A percentile compares a stretch with the other conserved stretches of the same genome.
Conservation (phyloP, 2,329 filamentous ascomycete genomes). For the Aspergillus sclerotialis region DNA sequence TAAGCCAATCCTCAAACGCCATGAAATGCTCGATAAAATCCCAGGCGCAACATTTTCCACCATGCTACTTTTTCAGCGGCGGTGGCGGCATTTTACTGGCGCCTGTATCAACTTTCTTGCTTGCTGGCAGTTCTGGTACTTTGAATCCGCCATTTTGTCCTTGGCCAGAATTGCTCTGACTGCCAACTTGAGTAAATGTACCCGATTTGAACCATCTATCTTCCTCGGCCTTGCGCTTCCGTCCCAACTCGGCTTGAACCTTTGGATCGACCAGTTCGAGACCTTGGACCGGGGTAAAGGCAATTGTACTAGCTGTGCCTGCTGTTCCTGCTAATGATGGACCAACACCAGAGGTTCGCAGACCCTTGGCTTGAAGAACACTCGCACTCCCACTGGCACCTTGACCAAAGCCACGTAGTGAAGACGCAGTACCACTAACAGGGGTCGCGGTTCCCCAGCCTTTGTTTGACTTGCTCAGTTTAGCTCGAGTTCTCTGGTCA, state of each 20-base stretch:
- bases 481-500: slow-evolving; percentile 86
- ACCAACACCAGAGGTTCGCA: slow-evolving; percentile 77
- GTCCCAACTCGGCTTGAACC: slow-evolving; percentile 74
- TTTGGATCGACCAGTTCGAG: slow-evolving; percentile 94
- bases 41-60: slow-evolving; percentile 9
- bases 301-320: slow-evolving; percentile 78
- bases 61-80: slow-evolving; percentile 23
- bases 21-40: slow-evolving; percentile 11
- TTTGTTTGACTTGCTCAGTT: slow-evolving; percentile 89
- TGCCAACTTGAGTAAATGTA: slow-evolving; percentile 83
- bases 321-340: slow-evolving; percentile 56
- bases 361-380: slow-evolving; percentile 69
- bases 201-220: slow-evolving; percentile 96
- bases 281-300: slow-evolving; percentile 91
- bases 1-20: slow-evolving; percentile 12
- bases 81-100: slow-evolving; percentile 48
- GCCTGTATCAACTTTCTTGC: slow-evolving; percentile 66
- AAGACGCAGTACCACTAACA: slow-evolving; percentile 61
- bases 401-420: slow-evolving; percentile 70
- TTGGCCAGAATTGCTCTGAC: slow-evolving; percentile 19
- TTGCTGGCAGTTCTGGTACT: slow-evolving; percentile 65
- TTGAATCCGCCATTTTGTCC: slow-evolving; percentile 65
- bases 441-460: slow-evolving; percentile 74
- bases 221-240: slow-evolving; percentile 89
- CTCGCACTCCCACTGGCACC: slow-evolving; percentile 54